phyloP scores from a whole-genome alignment of 768 basidiomycete genomes.

The Holtermanniella nyarrowii region DNA sequence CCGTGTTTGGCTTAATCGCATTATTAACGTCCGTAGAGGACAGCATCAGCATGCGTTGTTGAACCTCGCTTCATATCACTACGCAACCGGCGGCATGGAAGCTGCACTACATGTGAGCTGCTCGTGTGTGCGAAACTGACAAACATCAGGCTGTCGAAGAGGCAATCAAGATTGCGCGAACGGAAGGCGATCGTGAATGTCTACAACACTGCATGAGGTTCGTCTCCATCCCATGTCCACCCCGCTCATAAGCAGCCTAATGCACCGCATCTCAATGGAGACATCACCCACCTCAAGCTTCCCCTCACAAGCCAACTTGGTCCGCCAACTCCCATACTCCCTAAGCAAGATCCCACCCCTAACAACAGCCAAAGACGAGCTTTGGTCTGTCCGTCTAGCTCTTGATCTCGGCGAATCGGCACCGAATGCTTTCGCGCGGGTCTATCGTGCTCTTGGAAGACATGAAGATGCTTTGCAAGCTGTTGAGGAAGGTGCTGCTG shows the following conservation, averaged over 20 bases:
- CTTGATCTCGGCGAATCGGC: slow-evolving; percentile 35
- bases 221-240: slow-evolving; percentile 3
- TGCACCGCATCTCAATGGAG: slow-evolving; percentile 2
- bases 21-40: slow-evolving; percentile 13
- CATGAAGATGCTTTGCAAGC: slow-evolving; percentile 4
- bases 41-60: slow-evolving; percentile 41
- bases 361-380: slow-evolving; percentile 28
- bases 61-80: slow-evolving; percentile 36
- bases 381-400: slow-evolving; percentile 30
- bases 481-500: slow-evolving; percentile 2
- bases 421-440: slow-evolving; percentile 24
- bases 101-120: slow-evolving; percentile 25
- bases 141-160: slow-evolving; percentile 28
- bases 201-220: slow-evolving; percentile 36
- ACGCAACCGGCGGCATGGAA: slow-evolving; percentile 32
- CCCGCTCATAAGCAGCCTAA: slow-evolving; percentile 7
- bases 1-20: background rate
- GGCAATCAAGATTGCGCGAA: slow-evolving; percentile 36
- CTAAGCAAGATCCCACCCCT: background rate
- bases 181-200: slow-evolving; percentile 35
- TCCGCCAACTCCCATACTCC: slow-evolving; percentile 1
- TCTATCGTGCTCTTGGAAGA: slow-evolving; percentile 19
- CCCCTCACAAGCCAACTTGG: slow-evolving; percentile 6
- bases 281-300: background rate
- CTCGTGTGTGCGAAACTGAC: background rate